Evolutionary conservation across 768 basidiomycete species (phyloP).

Genomic region (Cyclocybe aegerita): DNA sequence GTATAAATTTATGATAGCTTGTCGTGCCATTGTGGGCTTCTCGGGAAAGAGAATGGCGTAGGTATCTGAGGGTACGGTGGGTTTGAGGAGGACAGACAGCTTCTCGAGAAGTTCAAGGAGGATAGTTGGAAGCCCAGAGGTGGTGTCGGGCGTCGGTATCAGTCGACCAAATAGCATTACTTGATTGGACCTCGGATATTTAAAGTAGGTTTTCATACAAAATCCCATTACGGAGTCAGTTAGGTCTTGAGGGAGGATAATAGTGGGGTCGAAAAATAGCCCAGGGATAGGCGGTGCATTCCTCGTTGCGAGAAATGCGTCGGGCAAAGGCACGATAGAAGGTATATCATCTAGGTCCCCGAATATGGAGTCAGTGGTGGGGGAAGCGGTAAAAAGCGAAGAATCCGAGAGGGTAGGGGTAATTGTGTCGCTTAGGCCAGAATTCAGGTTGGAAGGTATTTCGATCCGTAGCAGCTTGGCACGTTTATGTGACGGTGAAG

Average conservation of each 20-base stretch:
- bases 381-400: slow-evolving; percentile 17
- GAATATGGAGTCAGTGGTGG: slow-evolving; percentile 6
- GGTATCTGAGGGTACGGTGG: slow-evolving; percentile 46
- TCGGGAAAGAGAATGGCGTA: slow-evolving; percentile 63
- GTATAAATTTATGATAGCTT: slow-evolving; percentile 91
- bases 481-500: no score
- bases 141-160: slow-evolving; percentile 12
- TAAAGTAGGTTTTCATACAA: slow-evolving; percentile 61
- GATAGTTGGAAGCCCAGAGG: slow-evolving; percentile 54
- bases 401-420: slow-evolving; percentile 6
- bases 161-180: slow-evolving; percentile 82
- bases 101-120: slow-evolving; percentile 51
- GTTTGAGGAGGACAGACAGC: slow-evolving; percentile 48
- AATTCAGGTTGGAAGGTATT: slow-evolving; percentile 13
- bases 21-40: slow-evolving; percentile 53
- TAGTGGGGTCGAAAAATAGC: slow-evolving; percentile 56
- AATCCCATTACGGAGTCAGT: slow-evolving; percentile 47
- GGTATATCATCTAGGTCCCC: background rate
- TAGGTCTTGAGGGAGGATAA: slow-evolving; percentile 50
- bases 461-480: slow-evolving; percentile 13
- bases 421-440: slow-evolving; percentile 4
- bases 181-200: slow-evolving; percentile 58
- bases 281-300: slow-evolving; percentile 60
- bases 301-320: slow-evolving; percentile 25
- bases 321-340: background rate